phyloP scores from a whole-genome alignment of 129 eudicot genomes.

The Saposhnikovia divaricata region DNA sequence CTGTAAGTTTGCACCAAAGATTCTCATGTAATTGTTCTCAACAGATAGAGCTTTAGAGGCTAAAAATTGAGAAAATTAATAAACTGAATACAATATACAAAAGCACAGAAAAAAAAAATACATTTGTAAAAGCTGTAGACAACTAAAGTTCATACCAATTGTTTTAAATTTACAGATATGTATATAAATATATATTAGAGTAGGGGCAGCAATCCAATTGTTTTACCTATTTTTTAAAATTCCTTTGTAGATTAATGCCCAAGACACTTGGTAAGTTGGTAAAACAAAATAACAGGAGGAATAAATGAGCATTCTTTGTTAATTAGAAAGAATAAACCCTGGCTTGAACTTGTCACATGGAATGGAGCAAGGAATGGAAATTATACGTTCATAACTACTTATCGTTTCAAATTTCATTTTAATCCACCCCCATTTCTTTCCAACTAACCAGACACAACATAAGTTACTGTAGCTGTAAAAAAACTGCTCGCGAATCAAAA shows the following conservation, averaged over 20 bases:
- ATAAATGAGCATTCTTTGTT: neutral
- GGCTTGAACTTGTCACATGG: neutral
- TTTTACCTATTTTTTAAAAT: neutral
- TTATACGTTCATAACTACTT: neutral
- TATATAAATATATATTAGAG: too few species aligned
- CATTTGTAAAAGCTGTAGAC: neutral
- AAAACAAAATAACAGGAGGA: neutral
- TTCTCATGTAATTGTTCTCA: neutral
- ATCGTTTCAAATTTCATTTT: neutral
- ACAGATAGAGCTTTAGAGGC: neutral
- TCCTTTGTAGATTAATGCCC: neutral
- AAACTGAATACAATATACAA: neutral
- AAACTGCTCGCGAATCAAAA: neutral
- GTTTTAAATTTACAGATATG: neutral
- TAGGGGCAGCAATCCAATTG: neutral
- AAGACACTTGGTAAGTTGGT: neutral
- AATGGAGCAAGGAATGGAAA: neutral
- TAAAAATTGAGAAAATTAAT: neutral
- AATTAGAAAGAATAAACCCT: neutral
- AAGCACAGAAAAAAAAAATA: neutral
- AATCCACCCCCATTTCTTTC: neutral
- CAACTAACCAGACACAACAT: neutral
- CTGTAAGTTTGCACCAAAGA: neutral
- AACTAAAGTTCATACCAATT: neutral
- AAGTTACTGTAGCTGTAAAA: neutral